phyloP scores from a whole-genome alignment of 768 basidiomycete genomes.

The Leccinum subgranulosum region DNA sequence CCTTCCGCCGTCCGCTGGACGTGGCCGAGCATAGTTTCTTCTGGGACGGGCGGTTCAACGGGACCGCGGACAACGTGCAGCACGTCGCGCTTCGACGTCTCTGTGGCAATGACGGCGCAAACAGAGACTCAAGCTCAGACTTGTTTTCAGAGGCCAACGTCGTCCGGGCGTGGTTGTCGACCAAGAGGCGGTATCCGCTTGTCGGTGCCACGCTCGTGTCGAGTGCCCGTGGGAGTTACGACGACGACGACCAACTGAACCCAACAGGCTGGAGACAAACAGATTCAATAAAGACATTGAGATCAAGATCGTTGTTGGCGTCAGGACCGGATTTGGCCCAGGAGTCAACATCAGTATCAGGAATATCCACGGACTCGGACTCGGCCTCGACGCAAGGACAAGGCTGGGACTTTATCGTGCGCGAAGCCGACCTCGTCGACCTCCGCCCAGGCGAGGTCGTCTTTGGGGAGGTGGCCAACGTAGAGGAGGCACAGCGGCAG shows the following conservation, averaged over 20 bases:
- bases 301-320: no score
- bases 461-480: conserved; percentile 32
- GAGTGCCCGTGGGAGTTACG: neutral
- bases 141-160: conserved; percentile 36
- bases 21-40: conserved; percentile 39
- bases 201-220: conserved; percentile 37
- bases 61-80: conserved; percentile 44
- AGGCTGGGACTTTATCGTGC: conserved; percentile 37
- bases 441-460: conserved; percentile 38
- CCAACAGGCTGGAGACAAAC: no score
- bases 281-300: no score
- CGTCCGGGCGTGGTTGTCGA: conserved; percentile 39
- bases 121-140: conserved; percentile 12
- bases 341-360: conserved; percentile 6
- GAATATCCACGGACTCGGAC: neutral
- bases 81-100: conserved; percentile 27
- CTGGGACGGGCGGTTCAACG: conserved; percentile 39
- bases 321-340: neutral
- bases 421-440: conserved; percentile 33
- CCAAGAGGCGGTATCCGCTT: conserved; percentile 51
- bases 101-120: conserved; percentile 1
- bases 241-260: neutral
- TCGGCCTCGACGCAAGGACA: neutral
- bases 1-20: conserved; percentile 39
- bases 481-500: conserved; percentile 32